Evolutionary conservation across 495 filamentous ascomycete genomes (phyloP).

Genomic region (Neurospora sp.): DNA sequence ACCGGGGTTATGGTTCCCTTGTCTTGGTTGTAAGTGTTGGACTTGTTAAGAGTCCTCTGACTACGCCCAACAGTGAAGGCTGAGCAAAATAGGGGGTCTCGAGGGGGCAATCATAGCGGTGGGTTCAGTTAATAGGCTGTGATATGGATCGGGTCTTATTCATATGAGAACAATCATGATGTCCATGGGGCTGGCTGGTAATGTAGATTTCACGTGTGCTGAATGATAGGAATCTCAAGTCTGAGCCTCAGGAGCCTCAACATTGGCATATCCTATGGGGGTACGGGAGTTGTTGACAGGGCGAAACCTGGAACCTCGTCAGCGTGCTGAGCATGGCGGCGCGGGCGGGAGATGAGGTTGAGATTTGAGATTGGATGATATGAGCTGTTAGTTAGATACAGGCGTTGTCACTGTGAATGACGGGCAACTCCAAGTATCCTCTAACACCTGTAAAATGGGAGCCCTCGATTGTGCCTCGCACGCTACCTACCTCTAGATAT

Average conservation of each 20-base stretch:
- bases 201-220: neutral
- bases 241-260: neutral
- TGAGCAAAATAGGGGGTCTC: neutral
- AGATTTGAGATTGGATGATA: neutral
- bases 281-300: neutral
- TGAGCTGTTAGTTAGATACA: neutral
- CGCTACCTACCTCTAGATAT: neutral
- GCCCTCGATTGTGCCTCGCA: neutral
- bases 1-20: neutral
- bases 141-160: neutral
- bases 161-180: neutral
- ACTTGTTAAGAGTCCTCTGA: neutral
- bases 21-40: neutral
- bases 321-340: neutral
- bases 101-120: neutral
- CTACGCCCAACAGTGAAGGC: neutral
- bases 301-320: neutral
- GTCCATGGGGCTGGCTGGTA: neutral
- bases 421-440: neutral
- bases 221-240: neutral
- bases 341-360: neutral
- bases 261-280: neutral
- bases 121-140: neutral
- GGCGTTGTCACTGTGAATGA: neutral
- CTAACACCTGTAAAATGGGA: neutral